Evolutionary conservation across 192 early-diverging fungal genomes (phyloP).

Genomic region (Coemansia sp.): DNA sequence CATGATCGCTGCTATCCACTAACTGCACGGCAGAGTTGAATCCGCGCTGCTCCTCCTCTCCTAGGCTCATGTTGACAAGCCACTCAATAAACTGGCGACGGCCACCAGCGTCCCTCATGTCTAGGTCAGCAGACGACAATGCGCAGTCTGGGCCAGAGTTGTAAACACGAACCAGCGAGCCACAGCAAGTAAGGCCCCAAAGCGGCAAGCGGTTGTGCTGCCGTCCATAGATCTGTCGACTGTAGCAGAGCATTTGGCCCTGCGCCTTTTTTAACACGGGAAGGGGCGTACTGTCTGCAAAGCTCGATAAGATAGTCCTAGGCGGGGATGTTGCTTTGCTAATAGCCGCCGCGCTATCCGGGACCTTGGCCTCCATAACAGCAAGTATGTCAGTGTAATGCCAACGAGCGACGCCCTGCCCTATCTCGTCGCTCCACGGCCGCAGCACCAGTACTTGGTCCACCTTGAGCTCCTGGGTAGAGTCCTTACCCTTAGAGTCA

Average conservation of each 20-base stretch:
- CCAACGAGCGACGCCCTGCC: background rate
- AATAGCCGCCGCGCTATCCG: background rate
- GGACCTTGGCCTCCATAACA: background rate
- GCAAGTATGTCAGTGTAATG: background rate
- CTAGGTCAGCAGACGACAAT: slow-evolving; percentile 13
- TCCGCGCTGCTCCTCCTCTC: slow-evolving; percentile 4
- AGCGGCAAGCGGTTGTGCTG: slow-evolving; percentile 12
- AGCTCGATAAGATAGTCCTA: background rate
- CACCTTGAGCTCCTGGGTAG: slow-evolving; percentile 4
- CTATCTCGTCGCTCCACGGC: background rate
- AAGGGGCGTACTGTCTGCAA: background rate
- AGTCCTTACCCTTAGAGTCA: slow-evolving; percentile 1
- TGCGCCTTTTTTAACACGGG: background rate
- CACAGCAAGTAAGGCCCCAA: slow-evolving; percentile 28
- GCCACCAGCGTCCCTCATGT: background rate
- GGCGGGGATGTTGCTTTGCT: background rate
- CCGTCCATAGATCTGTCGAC: slow-evolving; percentile 6
- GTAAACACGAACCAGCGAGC: background rate
- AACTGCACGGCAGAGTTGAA: slow-evolving; percentile 2
- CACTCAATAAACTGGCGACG: slow-evolving; percentile 5
- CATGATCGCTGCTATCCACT: background rate
- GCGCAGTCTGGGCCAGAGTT: background rate
- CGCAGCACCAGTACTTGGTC: slow-evolving; percentile 3
- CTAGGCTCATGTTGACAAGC: slow-evolving; percentile 4
- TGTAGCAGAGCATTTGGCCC: slow-evolving; percentile 7